Conservation (phyloP, 2,329 filamentous ascomycete genomes). For the Diaporthe vaccinii region DNA sequence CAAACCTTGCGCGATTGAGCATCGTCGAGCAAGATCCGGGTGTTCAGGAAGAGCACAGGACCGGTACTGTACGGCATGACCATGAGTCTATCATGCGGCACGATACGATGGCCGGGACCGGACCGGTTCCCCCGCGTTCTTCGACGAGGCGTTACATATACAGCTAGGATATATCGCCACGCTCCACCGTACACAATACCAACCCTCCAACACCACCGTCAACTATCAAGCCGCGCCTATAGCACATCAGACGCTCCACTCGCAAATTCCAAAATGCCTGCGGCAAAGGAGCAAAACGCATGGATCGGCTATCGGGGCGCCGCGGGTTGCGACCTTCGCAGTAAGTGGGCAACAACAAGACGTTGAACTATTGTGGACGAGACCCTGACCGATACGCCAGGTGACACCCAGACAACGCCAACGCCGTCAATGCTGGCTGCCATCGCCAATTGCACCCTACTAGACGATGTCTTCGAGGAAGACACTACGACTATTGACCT, state of each 20-base stretch:
- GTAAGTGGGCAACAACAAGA: conserved; percentile 46
- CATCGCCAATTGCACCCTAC: conserved; percentile 79
- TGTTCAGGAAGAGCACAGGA: conserved; percentile 1
- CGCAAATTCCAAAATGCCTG: conserved; percentile 33
- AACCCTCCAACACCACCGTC: conserved; percentile 2
- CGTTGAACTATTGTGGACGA: not conserved
- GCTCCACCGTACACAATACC: not conserved
- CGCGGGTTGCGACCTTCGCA: conserved; percentile 56
- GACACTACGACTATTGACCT: conserved; percentile 83
- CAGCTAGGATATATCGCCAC: not conserved
- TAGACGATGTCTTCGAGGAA: conserved; percentile 88
- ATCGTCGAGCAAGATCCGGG: conserved; percentile 9
- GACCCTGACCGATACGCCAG: conserved; percentile 47
- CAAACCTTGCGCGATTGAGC: conserved; percentile 15
- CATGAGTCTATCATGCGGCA: conserved; percentile 23
- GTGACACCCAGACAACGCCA: conserved; percentile 76
- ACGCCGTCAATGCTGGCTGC: conserved; percentile 86
- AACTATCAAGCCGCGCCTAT: not conserved
- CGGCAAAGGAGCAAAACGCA: conserved; percentile 42
- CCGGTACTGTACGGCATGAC: conserved; percentile 13
- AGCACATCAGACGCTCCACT: conserved; percentile 2
- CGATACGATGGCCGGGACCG: conserved; percentile 33
- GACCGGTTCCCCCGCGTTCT: conserved; percentile 28
- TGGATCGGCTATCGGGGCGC: conserved; percentile 56
- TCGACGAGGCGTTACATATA: conserved; percentile 21